phyloP scores from a whole-genome alignment of 352 stramenopile genomes.

The Pythium angustatum region DNA sequence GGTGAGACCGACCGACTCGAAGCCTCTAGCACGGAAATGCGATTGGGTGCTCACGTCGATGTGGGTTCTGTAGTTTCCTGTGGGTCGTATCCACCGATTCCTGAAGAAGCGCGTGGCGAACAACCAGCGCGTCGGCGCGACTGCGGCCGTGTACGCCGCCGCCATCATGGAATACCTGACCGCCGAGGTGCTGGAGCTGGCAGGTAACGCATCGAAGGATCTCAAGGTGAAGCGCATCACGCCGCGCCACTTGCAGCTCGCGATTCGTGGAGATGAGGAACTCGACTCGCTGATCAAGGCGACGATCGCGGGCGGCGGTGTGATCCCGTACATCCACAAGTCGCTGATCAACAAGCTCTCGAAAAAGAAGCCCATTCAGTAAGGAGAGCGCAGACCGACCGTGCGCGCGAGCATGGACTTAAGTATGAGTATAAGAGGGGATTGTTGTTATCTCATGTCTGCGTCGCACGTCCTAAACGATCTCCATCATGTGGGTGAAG shows the following conservation, averaged over 20 bases:
- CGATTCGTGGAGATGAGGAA: constrained; percentile 99
- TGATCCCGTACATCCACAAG: constrained; percentile 99
- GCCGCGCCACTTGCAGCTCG: constrained; percentile 98
- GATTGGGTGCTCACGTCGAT: too few relatives aligned
- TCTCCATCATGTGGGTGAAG: neutral
- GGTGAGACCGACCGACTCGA: constrained; percentile 41
- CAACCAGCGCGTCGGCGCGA: constrained; percentile 99
- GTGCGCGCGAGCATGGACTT: constrained; percentile 10
- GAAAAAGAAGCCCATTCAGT: constrained; percentile 86
- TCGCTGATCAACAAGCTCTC: constrained; percentile 98
- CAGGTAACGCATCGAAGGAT: constrained; percentile 97
- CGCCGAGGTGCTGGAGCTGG: constrained; percentile 99
- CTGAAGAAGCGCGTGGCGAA: constrained; percentile 98
- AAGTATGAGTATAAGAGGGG: constrained; percentile 25
- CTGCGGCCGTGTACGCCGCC: constrained; percentile 99
- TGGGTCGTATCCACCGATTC: constrained; percentile 99
- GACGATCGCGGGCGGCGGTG: constrained; percentile 99
- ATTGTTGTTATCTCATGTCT: neutral
- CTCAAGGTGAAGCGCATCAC: constrained; percentile 99
- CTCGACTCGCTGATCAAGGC: constrained; percentile 99
- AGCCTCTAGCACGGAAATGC: neutral
- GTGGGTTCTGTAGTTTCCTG: constrained; percentile 92
- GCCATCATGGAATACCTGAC: constrained; percentile 99
- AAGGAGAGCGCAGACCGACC: constrained; percentile 14
- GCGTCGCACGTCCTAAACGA: neutral